Percentiles rank a stretch among this genome's conserved stretches.
phyloP scores from a whole-genome alignment of 371 early-diverging fungal genomes.

The Mortierella sp. region DNA sequence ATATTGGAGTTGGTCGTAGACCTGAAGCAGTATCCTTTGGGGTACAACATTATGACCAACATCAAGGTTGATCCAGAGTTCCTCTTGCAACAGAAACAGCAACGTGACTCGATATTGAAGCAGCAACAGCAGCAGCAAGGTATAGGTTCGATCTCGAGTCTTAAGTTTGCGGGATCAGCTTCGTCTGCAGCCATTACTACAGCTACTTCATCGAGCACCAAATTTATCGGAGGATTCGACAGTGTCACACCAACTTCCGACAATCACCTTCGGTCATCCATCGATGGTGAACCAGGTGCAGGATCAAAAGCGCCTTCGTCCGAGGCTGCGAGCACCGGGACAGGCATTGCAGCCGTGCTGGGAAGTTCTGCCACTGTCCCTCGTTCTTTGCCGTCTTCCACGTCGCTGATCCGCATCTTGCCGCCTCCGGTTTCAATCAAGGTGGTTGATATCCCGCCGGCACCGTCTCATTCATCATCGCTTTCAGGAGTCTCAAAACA shows the following conservation, averaged over 20 bases:
- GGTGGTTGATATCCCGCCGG: constrained; percentile 48
- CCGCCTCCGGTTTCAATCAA: constrained; percentile 42
- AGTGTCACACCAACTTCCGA: not conserved
- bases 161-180: constrained; percentile 17
- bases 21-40: constrained; percentile 56
- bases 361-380: constrained; percentile 33
- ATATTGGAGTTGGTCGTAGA: constrained; percentile 54
- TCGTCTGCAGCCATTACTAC: not conserved
- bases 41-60: constrained; percentile 56
- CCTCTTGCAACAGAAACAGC: constrained; percentile 49
- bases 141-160: constrained; percentile 13
- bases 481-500: constrained; percentile 45
- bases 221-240: constrained; percentile 41
- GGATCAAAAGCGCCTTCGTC: constrained; percentile 13
- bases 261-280: not conserved
- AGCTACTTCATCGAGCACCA: constrained; percentile 1
- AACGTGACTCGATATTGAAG: constrained; percentile 20
- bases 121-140: constrained; percentile 16
- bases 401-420: constrained; percentile 44
- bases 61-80: constrained; percentile 54
- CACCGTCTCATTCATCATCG: constrained; percentile 50
- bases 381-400: constrained; percentile 40
- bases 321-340: constrained; percentile 40
- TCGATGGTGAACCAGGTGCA: constrained; percentile 4
- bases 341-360: constrained; percentile 49